Percentiles rank a stretch among this genome's conserved stretches.
Conservation (phyloP, 2,329 filamentous ascomycete species). For the Ramichloridium luteum region DNA sequence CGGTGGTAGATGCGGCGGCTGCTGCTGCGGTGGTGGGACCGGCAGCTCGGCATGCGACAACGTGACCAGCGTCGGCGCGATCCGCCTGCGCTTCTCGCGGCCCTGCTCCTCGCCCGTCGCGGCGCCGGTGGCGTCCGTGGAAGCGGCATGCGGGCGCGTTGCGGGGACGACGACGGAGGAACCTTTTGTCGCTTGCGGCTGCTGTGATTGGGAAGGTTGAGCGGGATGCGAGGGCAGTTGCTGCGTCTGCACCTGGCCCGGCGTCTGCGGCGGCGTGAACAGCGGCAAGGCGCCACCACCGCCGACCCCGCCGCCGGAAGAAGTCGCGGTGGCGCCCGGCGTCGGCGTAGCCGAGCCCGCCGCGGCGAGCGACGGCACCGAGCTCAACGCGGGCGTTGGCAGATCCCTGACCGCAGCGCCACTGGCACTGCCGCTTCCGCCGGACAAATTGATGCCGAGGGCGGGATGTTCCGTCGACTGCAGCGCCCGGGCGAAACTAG, state of each 20-base stretch:
- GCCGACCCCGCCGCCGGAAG: constrained; percentile 16
- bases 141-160: constrained; percentile 15
- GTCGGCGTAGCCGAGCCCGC: constrained; percentile 16
- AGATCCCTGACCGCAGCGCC: neutral
- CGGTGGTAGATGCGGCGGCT: too few relatives aligned
- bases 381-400: constrained; percentile 23
- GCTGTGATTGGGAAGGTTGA: constrained; percentile 1
- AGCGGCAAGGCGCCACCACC: constrained; percentile 55
- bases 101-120: constrained; percentile 23
- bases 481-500: constrained; percentile 30
- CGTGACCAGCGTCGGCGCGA: constrained; percentile 32
- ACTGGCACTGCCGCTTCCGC: neutral
- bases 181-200: constrained; percentile 15
- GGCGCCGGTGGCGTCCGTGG: constrained; percentile 18
- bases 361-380: constrained; percentile 26
- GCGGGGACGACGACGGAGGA: too few relatives aligned
- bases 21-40: too few relatives aligned
- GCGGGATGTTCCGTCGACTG: constrained; percentile 29
- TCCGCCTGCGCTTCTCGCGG: constrained; percentile 32
- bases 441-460: constrained; percentile 13
- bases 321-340: constrained; percentile 2
- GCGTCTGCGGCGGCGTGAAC: constrained; percentile 84
- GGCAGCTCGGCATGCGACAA: too few relatives aligned
- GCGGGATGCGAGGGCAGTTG: constrained; percentile 1
- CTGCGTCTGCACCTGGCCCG: constrained; percentile 34